These are phyloP conservation scores for Boletus sensibilis DNA, from an alignment of 768 basidiomycete genomes.

Conservation along the genomic window DNA sequence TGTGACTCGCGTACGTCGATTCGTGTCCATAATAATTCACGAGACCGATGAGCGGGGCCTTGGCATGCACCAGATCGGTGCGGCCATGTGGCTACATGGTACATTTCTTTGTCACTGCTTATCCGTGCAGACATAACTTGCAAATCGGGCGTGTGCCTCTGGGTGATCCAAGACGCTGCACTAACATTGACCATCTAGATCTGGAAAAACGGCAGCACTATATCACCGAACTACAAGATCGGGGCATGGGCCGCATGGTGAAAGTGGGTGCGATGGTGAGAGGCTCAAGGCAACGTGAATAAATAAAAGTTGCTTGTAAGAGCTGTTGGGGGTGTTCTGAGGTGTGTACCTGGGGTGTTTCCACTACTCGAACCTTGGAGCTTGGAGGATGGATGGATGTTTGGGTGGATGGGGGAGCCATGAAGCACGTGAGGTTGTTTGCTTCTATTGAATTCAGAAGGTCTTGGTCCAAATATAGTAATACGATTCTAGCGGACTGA, in stretches of 20 bases:
- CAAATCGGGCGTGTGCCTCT: too few species aligned
- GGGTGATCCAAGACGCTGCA: too few species aligned
- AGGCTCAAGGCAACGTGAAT: conserved; percentile 1
- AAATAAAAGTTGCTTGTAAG: background rate
- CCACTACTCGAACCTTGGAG: too few species aligned
- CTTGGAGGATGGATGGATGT: too few species aligned
- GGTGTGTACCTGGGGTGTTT: too few species aligned
- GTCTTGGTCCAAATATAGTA: background rate
- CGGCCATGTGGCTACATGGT: conserved; percentile 94
- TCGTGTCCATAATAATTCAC: too few species aligned
- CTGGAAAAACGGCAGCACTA: conserved; percentile 58
- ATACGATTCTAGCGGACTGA: too few species aligned
- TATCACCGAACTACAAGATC: conserved; percentile 34
- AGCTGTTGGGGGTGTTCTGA: background rate
- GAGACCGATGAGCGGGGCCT: too few species aligned
- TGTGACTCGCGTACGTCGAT: too few species aligned
- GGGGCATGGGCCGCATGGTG: background rate
- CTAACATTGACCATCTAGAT: conserved; percentile 38
- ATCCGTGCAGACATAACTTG: background rate
- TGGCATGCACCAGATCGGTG: too few species aligned
- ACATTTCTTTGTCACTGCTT: conserved; percentile 10
- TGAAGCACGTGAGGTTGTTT: background rate
- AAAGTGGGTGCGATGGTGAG: background rate
- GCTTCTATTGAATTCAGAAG: background rate
- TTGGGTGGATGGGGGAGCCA: too few species aligned